Conservation (phyloP, 805 yeast genomes). For the Myxozyma kluyveri region DNA sequence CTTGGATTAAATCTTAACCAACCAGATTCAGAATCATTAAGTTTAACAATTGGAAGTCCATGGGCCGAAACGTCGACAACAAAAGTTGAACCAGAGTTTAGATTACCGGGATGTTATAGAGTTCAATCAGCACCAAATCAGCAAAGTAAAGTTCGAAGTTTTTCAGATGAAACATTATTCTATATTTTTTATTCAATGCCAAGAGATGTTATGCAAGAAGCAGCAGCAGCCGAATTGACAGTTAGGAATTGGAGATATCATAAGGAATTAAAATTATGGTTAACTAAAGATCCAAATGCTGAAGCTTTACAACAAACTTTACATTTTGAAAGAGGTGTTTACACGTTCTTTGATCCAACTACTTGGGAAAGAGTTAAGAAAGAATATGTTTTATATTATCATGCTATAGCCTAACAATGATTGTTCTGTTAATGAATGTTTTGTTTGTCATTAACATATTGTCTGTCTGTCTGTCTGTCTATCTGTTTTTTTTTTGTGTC, state of each 20-base stretch:
- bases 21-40: constrained; percentile 45
- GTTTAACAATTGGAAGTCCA: constrained; percentile 78
- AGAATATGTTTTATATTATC: constrained; percentile 60
- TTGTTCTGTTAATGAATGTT: background rate
- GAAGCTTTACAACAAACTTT: constrained; percentile 82
- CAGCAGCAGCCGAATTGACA: constrained; percentile 86
- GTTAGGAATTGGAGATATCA: constrained; percentile 96
- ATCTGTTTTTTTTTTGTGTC: background rate
- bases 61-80: constrained; percentile 92
- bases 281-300: constrained; percentile 85
- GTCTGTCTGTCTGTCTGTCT: too few relatives aligned
- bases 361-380: constrained; percentile 89
- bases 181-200: constrained; percentile 93
- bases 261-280: constrained; percentile 92
- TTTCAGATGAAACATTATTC: constrained; percentile 89
- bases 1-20: constrained; percentile 60
- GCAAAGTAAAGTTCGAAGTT: constrained; percentile 46
- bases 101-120: constrained; percentile 57
- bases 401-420: constrained; percentile 53
- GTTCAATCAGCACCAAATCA: constrained; percentile 46
- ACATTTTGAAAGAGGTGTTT: constrained; percentile 88
- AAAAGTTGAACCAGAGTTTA: constrained; percentile 82
- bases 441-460: too few relatives aligned
- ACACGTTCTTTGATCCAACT: constrained; percentile 91
- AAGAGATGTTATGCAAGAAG: constrained; percentile 86